A percentile compares a stretch with the other conserved stretches of the same genome.
These are phyloP conservation scores for Udeniomyces megalosporus DNA, from an alignment of 768 basidiomycete species.

Conservation along the genomic window DNA sequence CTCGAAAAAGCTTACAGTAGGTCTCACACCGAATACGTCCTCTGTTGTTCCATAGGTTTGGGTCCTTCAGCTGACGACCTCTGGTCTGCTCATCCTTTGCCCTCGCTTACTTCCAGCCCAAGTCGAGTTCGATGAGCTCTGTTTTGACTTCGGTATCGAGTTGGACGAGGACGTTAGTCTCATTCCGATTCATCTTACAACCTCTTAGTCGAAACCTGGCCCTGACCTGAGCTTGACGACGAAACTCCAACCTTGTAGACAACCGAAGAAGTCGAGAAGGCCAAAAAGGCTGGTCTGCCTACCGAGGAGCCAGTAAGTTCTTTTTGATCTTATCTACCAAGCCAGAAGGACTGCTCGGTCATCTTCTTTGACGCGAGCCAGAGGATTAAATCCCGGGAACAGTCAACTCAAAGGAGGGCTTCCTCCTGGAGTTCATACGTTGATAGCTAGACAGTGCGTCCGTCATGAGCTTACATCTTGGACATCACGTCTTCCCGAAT, in stretches of 20 bases:
- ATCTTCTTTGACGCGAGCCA: no score
- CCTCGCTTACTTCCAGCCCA: slow-evolving; percentile 42
- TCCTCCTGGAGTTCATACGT: no score
- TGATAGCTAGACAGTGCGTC: no score
- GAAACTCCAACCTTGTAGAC: slow-evolving; percentile 39
- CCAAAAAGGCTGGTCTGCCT: slow-evolving; percentile 58
- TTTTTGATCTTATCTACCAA: not conserved
- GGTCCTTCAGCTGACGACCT: not conserved
- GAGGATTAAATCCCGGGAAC: slow-evolving; percentile 53
- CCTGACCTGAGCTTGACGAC: no score
- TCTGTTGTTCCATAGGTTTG: slow-evolving; percentile 3
- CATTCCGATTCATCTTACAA: not conserved
- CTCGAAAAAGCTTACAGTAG: slow-evolving; percentile 70
- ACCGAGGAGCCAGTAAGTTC: slow-evolving; percentile 59
- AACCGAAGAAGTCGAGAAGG: slow-evolving; percentile 67
- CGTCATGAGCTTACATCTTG: no score
- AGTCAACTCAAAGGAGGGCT: no score
- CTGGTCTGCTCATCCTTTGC: slow-evolving; percentile 28
- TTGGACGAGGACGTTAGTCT: slow-evolving; percentile 84
- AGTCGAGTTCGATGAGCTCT: slow-evolving; percentile 84
- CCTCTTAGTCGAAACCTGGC: no score
- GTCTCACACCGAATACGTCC: slow-evolving; percentile 19
- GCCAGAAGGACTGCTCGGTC: no score
- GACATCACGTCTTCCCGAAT: no score
- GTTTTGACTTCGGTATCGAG: slow-evolving; percentile 95